A percentile compares a stretch with the other conserved stretches of the same genome.
Evolutionary conservation across 306 rosid genomes (phyloP).

Genomic region (Mimosa pudica): DNA sequence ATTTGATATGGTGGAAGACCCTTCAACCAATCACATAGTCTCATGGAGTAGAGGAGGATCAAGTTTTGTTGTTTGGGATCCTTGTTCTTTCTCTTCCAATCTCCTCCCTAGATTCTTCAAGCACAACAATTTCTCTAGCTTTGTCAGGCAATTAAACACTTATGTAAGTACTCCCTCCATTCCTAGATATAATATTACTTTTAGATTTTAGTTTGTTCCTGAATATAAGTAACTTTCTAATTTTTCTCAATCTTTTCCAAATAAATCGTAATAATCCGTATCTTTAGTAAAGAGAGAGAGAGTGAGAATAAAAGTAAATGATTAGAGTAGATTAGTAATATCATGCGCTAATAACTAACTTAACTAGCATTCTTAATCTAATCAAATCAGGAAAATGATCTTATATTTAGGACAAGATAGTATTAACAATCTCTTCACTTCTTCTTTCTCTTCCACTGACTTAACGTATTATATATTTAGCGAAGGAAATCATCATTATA

Average conservation of each 20-base stretch:
- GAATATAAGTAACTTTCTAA: no score
- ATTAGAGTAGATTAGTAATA: no score
- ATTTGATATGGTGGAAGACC: slow-evolving; percentile 80
- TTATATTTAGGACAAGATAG: no score
- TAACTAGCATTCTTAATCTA: no score
- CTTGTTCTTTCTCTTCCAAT: slow-evolving; percentile 62
- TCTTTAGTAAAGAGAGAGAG: no score
- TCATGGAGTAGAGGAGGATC: slow-evolving; percentile 80
- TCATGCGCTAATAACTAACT: no score
- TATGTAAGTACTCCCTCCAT: slow-evolving; percentile 53
- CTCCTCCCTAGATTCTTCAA: slow-evolving; percentile 83
- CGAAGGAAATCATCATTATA: background rate
- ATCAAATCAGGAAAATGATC: no score
- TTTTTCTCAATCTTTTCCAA: no score
- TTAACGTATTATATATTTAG: background rate
- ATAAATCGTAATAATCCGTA: no score
- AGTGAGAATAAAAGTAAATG: no score
- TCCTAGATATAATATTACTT: no score
- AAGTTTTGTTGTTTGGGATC: slow-evolving; percentile 90
- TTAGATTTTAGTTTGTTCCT: no score
- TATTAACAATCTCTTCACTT: background rate
- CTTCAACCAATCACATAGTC: slow-evolving; percentile 53
- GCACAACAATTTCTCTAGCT: slow-evolving; percentile 94
- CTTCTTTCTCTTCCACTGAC: background rate
- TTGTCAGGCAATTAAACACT: slow-evolving; percentile 93